phyloP scores from a whole-genome alignment of 1,284 basidiomycete species.

The Vanrija humicola region DNA sequence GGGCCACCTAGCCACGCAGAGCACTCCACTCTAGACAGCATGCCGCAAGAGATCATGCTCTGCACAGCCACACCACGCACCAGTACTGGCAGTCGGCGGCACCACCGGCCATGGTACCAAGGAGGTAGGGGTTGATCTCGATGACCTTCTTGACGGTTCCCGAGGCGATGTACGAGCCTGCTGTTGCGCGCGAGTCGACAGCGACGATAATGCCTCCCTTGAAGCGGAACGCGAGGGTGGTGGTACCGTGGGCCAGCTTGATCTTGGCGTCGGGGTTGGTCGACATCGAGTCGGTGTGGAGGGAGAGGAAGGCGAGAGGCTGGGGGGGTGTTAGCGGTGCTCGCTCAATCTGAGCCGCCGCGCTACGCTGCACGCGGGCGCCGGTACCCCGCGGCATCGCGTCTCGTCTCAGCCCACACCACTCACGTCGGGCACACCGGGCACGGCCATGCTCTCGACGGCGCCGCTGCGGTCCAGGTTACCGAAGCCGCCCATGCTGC shows the following conservation, averaged over 20 bases:
- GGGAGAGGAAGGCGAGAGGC: slow-evolving; percentile 82
- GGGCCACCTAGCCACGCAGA: not conserved
- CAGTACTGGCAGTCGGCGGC: slow-evolving; percentile 62
- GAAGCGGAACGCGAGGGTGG: slow-evolving; percentile 96
- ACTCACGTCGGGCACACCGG: slow-evolving; percentile 46
- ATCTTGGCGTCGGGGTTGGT: slow-evolving; percentile 84
- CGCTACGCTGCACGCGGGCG: no score
- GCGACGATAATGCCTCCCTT: slow-evolving; percentile 95
- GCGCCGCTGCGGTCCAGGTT: slow-evolving; percentile 40
- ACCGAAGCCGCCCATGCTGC: slow-evolving; percentile 73
- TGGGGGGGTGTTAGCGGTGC: slow-evolving; percentile 39
- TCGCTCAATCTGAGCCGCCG: no score
- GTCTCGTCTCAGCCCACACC: not conserved
- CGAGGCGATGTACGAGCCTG: slow-evolving; percentile 91
- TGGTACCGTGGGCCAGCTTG: slow-evolving; percentile 98
- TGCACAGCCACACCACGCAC: slow-evolving; percentile 42
- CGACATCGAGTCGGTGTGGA: slow-evolving; percentile 89
- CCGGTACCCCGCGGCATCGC: not conserved
- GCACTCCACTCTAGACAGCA: no score
- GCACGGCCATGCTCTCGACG: slow-evolving; percentile 43
- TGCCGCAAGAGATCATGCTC: slow-evolving; percentile 27
- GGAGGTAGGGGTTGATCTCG: slow-evolving; percentile 97
- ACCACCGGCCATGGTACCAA: slow-evolving; percentile 99
- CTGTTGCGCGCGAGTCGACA: slow-evolving; percentile 95
- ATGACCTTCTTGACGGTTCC: slow-evolving; percentile 99